Conservation (phyloP, 129 eudicot genomes). For the Gnaphalium uliginosum region DNA sequence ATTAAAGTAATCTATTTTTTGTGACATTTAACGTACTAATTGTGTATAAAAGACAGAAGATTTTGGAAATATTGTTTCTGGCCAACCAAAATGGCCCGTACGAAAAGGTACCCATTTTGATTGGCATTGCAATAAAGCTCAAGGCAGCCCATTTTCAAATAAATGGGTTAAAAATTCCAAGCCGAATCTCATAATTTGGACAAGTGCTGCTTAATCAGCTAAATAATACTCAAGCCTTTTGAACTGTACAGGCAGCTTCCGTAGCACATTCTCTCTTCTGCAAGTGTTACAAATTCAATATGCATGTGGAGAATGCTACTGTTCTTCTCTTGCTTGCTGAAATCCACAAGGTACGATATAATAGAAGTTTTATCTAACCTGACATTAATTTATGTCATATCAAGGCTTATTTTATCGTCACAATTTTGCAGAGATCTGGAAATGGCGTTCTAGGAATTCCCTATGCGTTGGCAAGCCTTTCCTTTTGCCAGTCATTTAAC, state of each 20-base stretch:
- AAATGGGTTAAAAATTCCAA: not conserved
- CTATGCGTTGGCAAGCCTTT: conserved; percentile 88
- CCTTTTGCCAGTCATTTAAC: conserved; percentile 84
- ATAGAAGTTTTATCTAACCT: not conserved
- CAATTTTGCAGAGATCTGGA: conserved; percentile 68
- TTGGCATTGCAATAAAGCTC: too few relatives aligned
- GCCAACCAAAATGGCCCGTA: too few relatives aligned
- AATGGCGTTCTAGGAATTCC: conserved; percentile 95
- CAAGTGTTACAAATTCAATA: conserved; percentile 79
- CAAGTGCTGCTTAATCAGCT: not conserved
- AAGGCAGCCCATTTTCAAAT: too few relatives aligned
- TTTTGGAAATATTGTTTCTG: too few relatives aligned
- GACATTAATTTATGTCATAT: not conserved
- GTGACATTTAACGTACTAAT: too few relatives aligned
- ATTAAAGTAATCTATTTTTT: too few relatives aligned
- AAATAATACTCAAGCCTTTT: conserved; percentile 17
- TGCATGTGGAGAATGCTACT: conserved; percentile 84
- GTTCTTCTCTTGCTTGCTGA: conserved; percentile 93
- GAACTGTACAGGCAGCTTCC: conserved; percentile 74
- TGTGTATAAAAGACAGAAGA: too few relatives aligned
- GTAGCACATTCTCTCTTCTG: conserved; percentile 87
- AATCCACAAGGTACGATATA: conserved; percentile 71
- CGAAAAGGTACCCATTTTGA: too few relatives aligned
- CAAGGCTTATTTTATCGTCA: not conserved
- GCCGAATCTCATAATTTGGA: not conserved